Evolutionary conservation across 257 asterid genomes (phyloP), one percentile per base, ranked within the genome.

Genomic region (Solanum raphanifolium): DNA sequence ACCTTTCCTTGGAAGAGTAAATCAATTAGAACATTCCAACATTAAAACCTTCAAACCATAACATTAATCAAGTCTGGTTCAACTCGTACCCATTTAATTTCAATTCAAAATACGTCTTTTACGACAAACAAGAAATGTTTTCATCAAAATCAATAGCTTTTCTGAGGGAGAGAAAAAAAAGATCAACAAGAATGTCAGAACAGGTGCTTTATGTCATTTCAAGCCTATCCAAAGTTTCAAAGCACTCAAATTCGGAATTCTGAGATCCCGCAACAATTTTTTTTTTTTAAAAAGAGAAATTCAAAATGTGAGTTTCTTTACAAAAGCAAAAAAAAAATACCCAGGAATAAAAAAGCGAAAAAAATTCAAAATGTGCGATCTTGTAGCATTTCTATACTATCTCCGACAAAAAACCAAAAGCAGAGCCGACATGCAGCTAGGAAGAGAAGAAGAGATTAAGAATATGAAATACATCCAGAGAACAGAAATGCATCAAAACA

Each of bases 1-100:
- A n/a, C 58, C 73, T 72, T 91, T 58, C 76, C 89, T 88, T 68
- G 39, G 32, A 86, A 86, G 36, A 27, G 43, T 12, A 65, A 85
- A 39, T 1, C 41, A 36, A 8, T 60, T 25, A n/a, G 10, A 79
- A 46, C 25, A 15, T 43, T 27, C 5, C 0, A 8, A 79, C 36
- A 43, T 25, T 79, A 9, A 16, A 27, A 31, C 85, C 66, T 9
- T 29, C 32, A 16, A 46, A 18, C 85, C 69, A 46, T 8, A 82
- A 18, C 41, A 48, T 31, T 10, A 48, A 81, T 48, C 85, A 81
- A 81, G 20, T 41, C 48, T 41, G 48, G 48, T 48, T 55, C 65
- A 55, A 55, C 9, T 3, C 4, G 65, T 21, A 12, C 83, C 34
- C 58, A 38, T n/a, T 23, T 38, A 35, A 76, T 76, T 76, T 6